These are phyloP conservation scores for Thymus mandschuricus DNA, from an alignment of 257 asterid genomes.

Conservation along the genomic window DNA sequence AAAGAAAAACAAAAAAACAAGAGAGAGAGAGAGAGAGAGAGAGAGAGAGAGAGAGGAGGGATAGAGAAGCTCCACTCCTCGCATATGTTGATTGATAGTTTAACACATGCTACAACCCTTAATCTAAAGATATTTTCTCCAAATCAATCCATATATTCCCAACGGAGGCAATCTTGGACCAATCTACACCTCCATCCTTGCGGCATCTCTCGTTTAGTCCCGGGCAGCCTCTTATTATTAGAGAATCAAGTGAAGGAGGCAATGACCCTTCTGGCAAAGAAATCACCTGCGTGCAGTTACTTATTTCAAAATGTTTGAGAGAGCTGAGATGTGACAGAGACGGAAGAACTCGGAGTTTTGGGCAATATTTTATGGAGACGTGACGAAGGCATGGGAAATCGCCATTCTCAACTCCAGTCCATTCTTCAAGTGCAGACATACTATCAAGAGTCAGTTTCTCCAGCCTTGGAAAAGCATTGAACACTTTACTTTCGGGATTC, in stretches of 20 bases:
- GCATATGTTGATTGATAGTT: not conserved
- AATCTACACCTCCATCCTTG: constrained; percentile 39
- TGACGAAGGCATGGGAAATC: constrained; percentile 46
- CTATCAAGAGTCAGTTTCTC: constrained; percentile 42
- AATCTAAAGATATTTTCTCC: constrained; percentile 36
- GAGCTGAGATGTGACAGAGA: constrained; percentile 33
- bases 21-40: too few relatives aligned
- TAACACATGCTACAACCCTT: not conserved
- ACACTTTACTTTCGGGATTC: constrained; percentile 4
- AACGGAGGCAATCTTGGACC: constrained; percentile 39
- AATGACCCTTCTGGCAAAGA: constrained; percentile 41
- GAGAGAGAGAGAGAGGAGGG: too few relatives aligned
- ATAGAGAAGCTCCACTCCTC: not conserved
- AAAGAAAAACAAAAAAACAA: too few relatives aligned
- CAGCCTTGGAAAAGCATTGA: constrained; percentile 37
- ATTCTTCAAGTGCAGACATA: constrained; percentile 48
- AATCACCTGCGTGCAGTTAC: constrained; percentile 32
- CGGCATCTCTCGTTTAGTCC: constrained; percentile 34
- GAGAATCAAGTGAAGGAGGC: constrained; percentile 42
- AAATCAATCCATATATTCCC: constrained; percentile 41
- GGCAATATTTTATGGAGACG: constrained; percentile 41
- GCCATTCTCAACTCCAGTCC: constrained; percentile 43
- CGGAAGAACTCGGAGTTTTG: constrained; percentile 41
- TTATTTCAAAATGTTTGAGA: constrained; percentile 42
- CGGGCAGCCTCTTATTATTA: constrained; percentile 44